Percentiles rank a stretch among this genome's conserved stretches.
These are phyloP conservation scores for Backusella australiensis DNA, from an alignment of 192 early-diverging fungal genomes.

Conservation along the genomic window DNA sequence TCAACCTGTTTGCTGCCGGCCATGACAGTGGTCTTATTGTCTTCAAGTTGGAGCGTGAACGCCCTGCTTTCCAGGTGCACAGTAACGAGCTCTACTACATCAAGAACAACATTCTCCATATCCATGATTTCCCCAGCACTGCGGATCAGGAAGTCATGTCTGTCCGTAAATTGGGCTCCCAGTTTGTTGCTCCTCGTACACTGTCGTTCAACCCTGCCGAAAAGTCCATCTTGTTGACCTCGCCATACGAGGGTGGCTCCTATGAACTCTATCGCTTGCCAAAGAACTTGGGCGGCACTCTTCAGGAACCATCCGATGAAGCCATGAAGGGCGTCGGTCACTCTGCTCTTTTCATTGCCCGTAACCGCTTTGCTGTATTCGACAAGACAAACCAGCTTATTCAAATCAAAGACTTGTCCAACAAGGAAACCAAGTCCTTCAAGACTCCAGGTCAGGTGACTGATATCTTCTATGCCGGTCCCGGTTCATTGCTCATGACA, in stretches of 20 bases:
- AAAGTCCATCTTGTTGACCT: constrained; percentile 81
- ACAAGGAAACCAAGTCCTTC: constrained; percentile 88
- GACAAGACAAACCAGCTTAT: constrained; percentile 84
- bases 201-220: constrained; percentile 97
- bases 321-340: constrained; percentile 78
- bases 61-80: constrained; percentile 86
- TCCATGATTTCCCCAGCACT: constrained; percentile 76
- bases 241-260: constrained; percentile 81
- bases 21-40: constrained; percentile 98
- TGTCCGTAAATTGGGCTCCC: constrained; percentile 71
- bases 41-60: constrained; percentile 97
- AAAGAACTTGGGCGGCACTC: constrained; percentile 62
- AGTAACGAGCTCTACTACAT: constrained; percentile 86
- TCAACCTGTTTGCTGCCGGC: constrained; percentile 97
- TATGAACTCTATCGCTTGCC: constrained; percentile 91
- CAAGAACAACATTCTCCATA: constrained; percentile 81
- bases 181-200: constrained; percentile 73
- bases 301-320: constrained; percentile 59
- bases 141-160: constrained; percentile 79
- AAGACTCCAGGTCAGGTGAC: constrained; percentile 73
- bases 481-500: constrained; percentile 79
- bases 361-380: constrained; percentile 96
- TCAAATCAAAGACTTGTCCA: constrained; percentile 83
- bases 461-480: constrained; percentile 88
- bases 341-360: constrained; percentile 89